phyloP scores from a whole-genome alignment of 1,139 yeast genomes.

The Scheffersomyces parashehatae region DNA sequence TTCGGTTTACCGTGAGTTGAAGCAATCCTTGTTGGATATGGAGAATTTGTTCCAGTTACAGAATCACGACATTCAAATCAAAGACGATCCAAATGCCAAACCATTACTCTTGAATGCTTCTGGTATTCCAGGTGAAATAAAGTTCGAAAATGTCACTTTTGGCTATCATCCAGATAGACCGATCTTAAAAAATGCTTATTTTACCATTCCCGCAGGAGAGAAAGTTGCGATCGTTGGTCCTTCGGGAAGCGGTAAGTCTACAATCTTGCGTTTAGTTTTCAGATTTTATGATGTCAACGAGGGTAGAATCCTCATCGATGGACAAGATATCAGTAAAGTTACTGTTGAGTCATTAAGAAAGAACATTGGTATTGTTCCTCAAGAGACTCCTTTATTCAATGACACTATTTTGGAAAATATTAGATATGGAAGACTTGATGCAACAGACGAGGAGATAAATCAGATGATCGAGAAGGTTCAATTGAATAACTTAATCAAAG shows the following conservation, averaged over 20 bases:
- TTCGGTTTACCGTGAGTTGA: slow-evolving; percentile 90
- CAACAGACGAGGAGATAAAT: slow-evolving; percentile 71
- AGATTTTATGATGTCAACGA: slow-evolving; percentile 78
- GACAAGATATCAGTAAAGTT: slow-evolving; percentile 80
- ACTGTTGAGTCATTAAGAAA: slow-evolving; percentile 73
- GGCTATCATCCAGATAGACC: slow-evolving; percentile 90
- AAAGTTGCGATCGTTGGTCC: slow-evolving; percentile 95
- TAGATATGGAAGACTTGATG: slow-evolving; percentile 77
- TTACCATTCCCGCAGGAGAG: slow-evolving; percentile 86
- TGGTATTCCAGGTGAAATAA: slow-evolving; percentile 64
- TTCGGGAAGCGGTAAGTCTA: slow-evolving; percentile 93
- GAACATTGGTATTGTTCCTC: slow-evolving; percentile 92
- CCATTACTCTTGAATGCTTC: slow-evolving; percentile 48
- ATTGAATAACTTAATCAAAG: slow-evolving; percentile 59
- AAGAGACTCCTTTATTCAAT: slow-evolving; percentile 94
- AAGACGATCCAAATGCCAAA: slow-evolving; percentile 61
- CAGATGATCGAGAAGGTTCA: slow-evolving; percentile 69
- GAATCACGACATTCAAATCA: slow-evolving; percentile 67
- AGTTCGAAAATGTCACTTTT: slow-evolving; percentile 88
- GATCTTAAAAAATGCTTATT: slow-evolving; percentile 76
- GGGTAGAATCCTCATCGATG: slow-evolving; percentile 84
- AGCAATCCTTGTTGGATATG: slow-evolving; percentile 91
- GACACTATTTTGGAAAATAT: slow-evolving; percentile 87
- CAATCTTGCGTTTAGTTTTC: slow-evolving; percentile 79
- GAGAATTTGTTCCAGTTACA: slow-evolving; percentile 85